Base-by-base conservation (phyloP, 2,329 filamentous ascomycete species). In the Sporothrix variecibatus region DNA sequence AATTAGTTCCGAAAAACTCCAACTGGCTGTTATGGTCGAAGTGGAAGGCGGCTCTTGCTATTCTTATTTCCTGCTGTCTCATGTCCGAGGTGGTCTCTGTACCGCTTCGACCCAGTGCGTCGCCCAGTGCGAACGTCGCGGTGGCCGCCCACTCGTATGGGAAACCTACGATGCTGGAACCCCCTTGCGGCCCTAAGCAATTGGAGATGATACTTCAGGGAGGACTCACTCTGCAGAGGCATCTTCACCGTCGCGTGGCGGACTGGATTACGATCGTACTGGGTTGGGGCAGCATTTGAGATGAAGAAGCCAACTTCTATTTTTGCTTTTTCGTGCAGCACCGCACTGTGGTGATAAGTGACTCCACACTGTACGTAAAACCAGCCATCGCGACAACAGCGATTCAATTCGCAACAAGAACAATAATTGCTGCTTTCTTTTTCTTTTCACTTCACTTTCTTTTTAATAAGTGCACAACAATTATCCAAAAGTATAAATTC, bases 221-320 rank as follows among this genome's bases (percentile, higher is more conserved):
- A 91, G 90, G 90, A 74, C 83, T 91, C 88, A 92, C 90, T 90
- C 88, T 90, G 89, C 90, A 92, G 88, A 91, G 89, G 82, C 82
- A 85, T 90, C 86, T 89, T 88, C 89, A 88, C 89, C 90, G 88
- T 90, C 87, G 86, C 86, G 86, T 91, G 89, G 90, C 90, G 89
- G 84, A 85, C 83, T 89, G 90, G 90, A 92, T 87, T 82, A 91
- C 90, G 88, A 86, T 86, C 85, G 86, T 84, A 85, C 81, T 85
- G 87, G 87, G 88, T 82, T 90, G 89, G 86, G 85, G 83, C 85
- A 83, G 83, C 79, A 81, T 80, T 82, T 82, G 85, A 86, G 87
- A 88, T 88, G 85, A 88, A 85, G 84, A 84, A 81, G 84, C 83
- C 86, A 78, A 82, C 82, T 82, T 80, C 78, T 79, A 75, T 79